phyloP scores from a whole-genome alignment of 108 stramenopile species.

The Pseudonitzschia multiseries region DNA sequence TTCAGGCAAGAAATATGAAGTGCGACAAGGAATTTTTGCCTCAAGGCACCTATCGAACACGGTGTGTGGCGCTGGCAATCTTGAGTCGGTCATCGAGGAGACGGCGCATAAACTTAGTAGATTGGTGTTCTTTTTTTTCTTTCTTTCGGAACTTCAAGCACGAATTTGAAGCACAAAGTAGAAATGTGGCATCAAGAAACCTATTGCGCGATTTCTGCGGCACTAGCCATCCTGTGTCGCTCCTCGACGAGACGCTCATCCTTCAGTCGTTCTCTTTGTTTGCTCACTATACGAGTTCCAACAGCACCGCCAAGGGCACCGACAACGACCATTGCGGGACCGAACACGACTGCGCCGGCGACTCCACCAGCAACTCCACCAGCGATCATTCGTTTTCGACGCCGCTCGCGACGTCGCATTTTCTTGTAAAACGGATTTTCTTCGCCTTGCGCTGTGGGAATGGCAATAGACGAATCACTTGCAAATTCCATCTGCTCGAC shows the following conservation, averaged over 20 bases:
- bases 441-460: neutral
- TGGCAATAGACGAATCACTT: too few relatives aligned
- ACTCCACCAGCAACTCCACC: conserved; percentile 19
- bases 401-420: conserved; percentile 20
- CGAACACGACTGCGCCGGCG: conserved; percentile 10
- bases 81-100: too few relatives aligned
- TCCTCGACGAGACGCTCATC: conserved; percentile 19
- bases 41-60: too few relatives aligned
- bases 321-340: conserved; percentile 10
- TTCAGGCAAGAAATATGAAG: too few relatives aligned
- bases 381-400: conserved; percentile 14
- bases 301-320: conserved; percentile 20
- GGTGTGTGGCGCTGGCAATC: too few relatives aligned
- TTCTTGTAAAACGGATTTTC: conserved; percentile 28
- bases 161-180: too few relatives aligned
- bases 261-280: conserved; percentile 20
- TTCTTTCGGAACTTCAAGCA: too few relatives aligned
- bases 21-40: too few relatives aligned
- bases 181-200: too few relatives aligned
- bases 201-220: neutral
- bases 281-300: conserved; percentile 23
- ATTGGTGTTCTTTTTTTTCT: too few relatives aligned
- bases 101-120: too few relatives aligned
- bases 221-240: neutral
- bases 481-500: neutral